A percentile compares a stretch with the other conserved stretches of the same genome.
These are phyloP conservation scores for Wickerhamiella bombiphila DNA, from an alignment of 805 yeast species.

Conservation along the genomic window DNA sequence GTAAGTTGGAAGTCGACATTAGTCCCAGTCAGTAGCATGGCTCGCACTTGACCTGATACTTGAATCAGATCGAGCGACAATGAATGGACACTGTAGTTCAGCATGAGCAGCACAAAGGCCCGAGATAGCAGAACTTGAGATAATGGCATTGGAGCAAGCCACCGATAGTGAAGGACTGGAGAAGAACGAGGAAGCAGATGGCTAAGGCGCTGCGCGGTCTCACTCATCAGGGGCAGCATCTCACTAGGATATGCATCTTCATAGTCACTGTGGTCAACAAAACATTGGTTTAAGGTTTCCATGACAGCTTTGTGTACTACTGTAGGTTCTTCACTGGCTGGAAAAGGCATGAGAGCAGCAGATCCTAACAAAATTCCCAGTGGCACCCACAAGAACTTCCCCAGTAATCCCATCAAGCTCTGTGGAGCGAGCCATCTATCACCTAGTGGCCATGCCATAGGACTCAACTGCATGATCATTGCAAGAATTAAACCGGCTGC, in stretches of 20 bases:
- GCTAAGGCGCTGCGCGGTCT: not conserved
- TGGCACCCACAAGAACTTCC: not conserved
- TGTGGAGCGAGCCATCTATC: not conserved
- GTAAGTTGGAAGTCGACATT: not conserved
- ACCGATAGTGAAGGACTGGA: not conserved
- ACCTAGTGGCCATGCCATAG: not conserved
- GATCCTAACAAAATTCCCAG: not conserved
- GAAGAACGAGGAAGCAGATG: not conserved
- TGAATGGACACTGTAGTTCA: slow-evolving; percentile 4
- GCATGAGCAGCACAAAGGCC: slow-evolving; percentile 1
- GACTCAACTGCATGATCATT: slow-evolving; percentile 7
- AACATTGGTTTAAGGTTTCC: too few relatives aligned
- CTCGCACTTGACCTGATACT: slow-evolving; percentile 6
- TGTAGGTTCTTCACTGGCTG: not conserved
- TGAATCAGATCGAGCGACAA: slow-evolving; percentile 4
- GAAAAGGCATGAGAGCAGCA: not conserved
- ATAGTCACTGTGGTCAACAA: not conserved
- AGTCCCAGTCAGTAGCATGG: not conserved
- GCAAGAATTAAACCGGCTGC: slow-evolving; percentile 2
- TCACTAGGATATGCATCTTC: not conserved
- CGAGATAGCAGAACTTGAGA: not conserved
- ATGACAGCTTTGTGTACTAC: not conserved
- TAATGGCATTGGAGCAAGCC: not conserved
- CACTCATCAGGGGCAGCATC: not conserved
- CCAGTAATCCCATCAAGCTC: not conserved